Base-by-base conservation (phyloP, 352 stramenopile species). In the Stephanocyclus meneghinianus region DNA sequence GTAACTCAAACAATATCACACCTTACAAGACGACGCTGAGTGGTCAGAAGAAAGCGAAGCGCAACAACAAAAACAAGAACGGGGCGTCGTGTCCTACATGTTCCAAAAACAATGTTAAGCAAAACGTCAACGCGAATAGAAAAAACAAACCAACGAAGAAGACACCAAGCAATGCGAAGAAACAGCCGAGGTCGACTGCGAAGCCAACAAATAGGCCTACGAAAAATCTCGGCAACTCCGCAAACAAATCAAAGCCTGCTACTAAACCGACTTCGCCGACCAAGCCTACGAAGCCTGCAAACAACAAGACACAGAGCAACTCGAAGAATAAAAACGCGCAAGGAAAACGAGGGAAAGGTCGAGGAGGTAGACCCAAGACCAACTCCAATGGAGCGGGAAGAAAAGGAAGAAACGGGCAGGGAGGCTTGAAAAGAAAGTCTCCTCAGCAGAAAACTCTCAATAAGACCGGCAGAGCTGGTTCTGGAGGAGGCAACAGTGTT, bases 241-340 rank as follows among this genome's bases (percentile, higher is more conserved):
- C 50, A 4, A 59, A 32, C 50, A 59, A 32, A 40, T 40, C 35
- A 40, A 40, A 40, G 26, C 50, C 11, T 11, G 35, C 7, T 26
- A 26, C 21, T 26, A 26, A 26, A 26, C 21, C 21, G 21, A 26
- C 21, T 26, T 0, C 1, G 21, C 21, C 21, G 35, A 40, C 35
- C 4, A 59, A 59, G 26, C 50, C 50, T 32, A 59, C 16, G 4
- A 59, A 30, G 26, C 15, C 3, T 5, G 50, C 50, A 15, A 59
- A 32, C 50, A 59, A 32, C 0, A 59, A 32, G 15, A 59, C 3
- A 37, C 50, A 13, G 26, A 26, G n/a, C 9, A 56, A 26, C 26
- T 56, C 48, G 48, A 56, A 56, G 48, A 56, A 56, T 16, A 56
- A 59, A n/a, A 53, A 53, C 13, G 10, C 45, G 3, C 45, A 53